Evolutionary conservation across 2,329 filamentous ascomycete genomes (phyloP).

Genomic region (Penicillium olsonii): DNA sequence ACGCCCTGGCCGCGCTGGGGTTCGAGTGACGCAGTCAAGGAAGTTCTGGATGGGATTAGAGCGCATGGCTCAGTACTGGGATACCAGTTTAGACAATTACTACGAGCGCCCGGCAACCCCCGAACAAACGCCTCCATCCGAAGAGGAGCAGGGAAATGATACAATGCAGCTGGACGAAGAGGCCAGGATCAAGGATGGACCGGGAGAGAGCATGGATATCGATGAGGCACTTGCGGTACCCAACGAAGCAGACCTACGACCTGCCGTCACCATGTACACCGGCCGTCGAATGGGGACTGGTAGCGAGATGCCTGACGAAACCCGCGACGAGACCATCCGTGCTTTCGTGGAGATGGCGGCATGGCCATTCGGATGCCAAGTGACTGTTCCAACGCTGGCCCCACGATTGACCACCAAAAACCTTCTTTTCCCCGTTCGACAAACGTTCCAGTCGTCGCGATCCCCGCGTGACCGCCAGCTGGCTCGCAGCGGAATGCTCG

Average conservation of each 20-base stretch:
- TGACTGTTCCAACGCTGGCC: slow-evolving; percentile 49
- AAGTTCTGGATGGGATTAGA: slow-evolving; percentile 64
- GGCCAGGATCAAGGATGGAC: slow-evolving; percentile 15
- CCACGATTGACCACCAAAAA: slow-evolving; percentile 51
- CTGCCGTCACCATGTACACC: slow-evolving; percentile 48
- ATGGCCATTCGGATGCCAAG: slow-evolving; percentile 60
- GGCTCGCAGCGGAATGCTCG: slow-evolving; percentile 56
- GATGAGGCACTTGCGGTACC: slow-evolving; percentile 15
- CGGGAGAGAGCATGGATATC: slow-evolving; percentile 27
- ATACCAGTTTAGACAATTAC: slow-evolving; percentile 60
- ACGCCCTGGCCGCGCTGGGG: slow-evolving; percentile 46
- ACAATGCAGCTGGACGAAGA: slow-evolving; percentile 23
- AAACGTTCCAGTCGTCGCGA: slow-evolving; percentile 57
- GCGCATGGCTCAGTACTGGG: slow-evolving; percentile 64
- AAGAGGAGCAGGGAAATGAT: slow-evolving; percentile 19
- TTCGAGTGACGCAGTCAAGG: slow-evolving; percentile 57
- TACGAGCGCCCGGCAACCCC: slow-evolving; percentile 41
- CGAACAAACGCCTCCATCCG: slow-evolving; percentile 19
- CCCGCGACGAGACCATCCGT: slow-evolving; percentile 57
- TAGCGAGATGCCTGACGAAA: slow-evolving; percentile 59
- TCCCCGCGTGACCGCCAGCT: slow-evolving; percentile 54
- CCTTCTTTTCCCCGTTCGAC: slow-evolving; percentile 58
- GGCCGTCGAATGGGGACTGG: slow-evolving; percentile 61
- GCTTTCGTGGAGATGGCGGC: slow-evolving; percentile 59
- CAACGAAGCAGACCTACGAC: background rate